A percentile compares a stretch with the other conserved stretches of the same genome.
Conservation (phyloP, 208 protist genomes). For the Blechomonas ayalai region DNA sequence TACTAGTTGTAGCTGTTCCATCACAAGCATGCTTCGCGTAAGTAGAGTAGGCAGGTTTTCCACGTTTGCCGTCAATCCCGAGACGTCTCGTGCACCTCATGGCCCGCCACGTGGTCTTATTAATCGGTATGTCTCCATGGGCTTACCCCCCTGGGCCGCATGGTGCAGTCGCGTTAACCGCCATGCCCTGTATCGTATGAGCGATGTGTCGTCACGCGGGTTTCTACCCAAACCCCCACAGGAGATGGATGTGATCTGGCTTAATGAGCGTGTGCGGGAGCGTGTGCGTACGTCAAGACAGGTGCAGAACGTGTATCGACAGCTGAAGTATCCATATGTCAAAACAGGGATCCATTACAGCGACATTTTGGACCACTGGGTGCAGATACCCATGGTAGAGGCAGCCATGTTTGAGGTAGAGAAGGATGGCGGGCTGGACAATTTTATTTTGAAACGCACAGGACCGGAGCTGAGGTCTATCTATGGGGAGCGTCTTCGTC, state of each 20-base stretch:
- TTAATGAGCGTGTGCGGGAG: conserved; percentile 85
- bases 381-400: conserved; percentile 89
- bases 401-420: conserved; percentile 84
- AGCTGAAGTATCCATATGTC: conserved; percentile 87
- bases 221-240: conserved; percentile 78
- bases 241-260: conserved; percentile 89
- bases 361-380: conserved; percentile 85
- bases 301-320: conserved; percentile 85
- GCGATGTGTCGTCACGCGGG: conserved; percentile 53
- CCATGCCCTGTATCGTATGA: conserved; percentile 82
- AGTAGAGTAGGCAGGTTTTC: conserved; percentile 40
- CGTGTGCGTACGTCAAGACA: conserved; percentile 80
- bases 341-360: conserved; percentile 86
- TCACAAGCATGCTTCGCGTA: conserved; percentile 29
- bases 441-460: conserved; percentile 81
- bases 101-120: conserved; percentile 79
- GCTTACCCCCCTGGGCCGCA: conserved; percentile 85
- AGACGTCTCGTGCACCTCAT: conserved; percentile 73
- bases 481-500: conserved; percentile 83
- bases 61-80: conserved; percentile 77
- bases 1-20: not conserved
- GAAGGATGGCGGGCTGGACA: conserved; percentile 85
- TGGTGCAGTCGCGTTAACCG: conserved; percentile 85
- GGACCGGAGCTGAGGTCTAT: conserved; percentile 81
- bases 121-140: conserved; percentile 87